These are phyloP conservation scores for Linderina pennispora DNA, from an alignment of 192 early-diverging fungal species.

Conservation along the genomic window DNA sequence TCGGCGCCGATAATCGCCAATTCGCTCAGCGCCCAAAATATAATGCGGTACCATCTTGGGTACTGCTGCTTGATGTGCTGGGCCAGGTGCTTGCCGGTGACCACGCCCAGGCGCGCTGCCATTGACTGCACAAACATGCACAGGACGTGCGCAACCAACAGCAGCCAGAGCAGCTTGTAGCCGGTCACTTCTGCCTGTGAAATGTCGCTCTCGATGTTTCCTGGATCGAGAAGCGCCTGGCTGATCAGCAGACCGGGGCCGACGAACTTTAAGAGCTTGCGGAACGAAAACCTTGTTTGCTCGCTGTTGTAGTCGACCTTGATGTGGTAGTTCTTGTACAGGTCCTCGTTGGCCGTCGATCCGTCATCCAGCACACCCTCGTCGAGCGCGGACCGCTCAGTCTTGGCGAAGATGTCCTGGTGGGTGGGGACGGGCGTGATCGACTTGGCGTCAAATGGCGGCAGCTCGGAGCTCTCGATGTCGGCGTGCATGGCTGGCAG, in stretches of 20 bases:
- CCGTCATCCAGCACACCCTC: too few relatives aligned
- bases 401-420: too few relatives aligned
- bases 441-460: too few relatives aligned
- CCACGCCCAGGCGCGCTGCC: constrained; percentile 45
- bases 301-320: constrained; percentile 24
- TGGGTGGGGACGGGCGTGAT: too few relatives aligned
- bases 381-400: too few relatives aligned
- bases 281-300: constrained; percentile 30
- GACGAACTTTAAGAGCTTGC: constrained; percentile 43
- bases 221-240: constrained; percentile 52
- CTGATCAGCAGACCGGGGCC: constrained; percentile 40
- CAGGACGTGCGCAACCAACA: constrained; percentile 48
- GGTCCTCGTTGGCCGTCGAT: background rate
- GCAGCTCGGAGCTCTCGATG: too few relatives aligned
- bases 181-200: constrained; percentile 47
- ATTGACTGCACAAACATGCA: constrained; percentile 46
- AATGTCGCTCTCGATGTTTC: constrained; percentile 51
- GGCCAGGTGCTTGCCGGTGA: constrained; percentile 49
- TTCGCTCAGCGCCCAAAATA: constrained; percentile 45
- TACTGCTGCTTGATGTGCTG: constrained; percentile 30
- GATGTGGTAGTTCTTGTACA: background rate
- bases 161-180: constrained; percentile 47
- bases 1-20: constrained; percentile 52
- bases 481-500: too few relatives aligned
- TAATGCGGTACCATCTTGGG: constrained; percentile 11